phyloP scores from a whole-genome alignment of 2,329 filamentous ascomycete genomes.

The Chaetomiaceae sp. region DNA sequence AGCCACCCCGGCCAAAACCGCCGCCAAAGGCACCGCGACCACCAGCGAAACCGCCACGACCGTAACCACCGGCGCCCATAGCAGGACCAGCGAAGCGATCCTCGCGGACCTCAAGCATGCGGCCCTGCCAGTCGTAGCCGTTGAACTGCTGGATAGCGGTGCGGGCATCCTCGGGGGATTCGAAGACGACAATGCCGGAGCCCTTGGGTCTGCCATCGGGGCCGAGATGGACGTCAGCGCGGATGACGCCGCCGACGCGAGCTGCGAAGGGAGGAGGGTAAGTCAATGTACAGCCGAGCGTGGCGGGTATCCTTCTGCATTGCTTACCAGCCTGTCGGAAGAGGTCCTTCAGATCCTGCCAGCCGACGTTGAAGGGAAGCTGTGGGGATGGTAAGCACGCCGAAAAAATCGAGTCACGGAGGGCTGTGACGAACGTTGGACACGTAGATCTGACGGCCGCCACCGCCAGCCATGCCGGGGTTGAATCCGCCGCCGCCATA shows the following conservation, averaged over 20 bases:
- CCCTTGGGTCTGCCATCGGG: slow-evolving; percentile 93
- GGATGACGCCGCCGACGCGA: slow-evolving; percentile 74
- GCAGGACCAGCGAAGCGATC: slow-evolving; percentile 77
- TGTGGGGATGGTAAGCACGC: slow-evolving; percentile 40
- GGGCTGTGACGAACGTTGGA: slow-evolving; percentile 78
- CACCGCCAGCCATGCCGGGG: slow-evolving; percentile 53
- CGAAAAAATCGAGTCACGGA: not conserved
- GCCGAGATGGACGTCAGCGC: slow-evolving; percentile 90
- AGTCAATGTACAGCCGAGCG: slow-evolving; percentile 12
- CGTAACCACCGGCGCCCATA: slow-evolving; percentile 47
- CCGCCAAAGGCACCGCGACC: slow-evolving; percentile 58
- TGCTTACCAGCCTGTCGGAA: slow-evolving; percentile 94
- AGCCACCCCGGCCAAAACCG: slow-evolving; percentile 42
- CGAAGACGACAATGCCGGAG: slow-evolving; percentile 94
- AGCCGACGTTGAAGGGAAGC: slow-evolving; percentile 96
- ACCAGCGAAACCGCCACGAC: slow-evolving; percentile 51
- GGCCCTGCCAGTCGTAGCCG: slow-evolving; percentile 97
- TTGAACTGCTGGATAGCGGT: slow-evolving; percentile 98
- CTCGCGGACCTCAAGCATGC: slow-evolving; percentile 88
- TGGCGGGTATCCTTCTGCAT: slow-evolving; percentile 2
- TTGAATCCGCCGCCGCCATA: slow-evolving; percentile 53
- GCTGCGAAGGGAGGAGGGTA: slow-evolving; percentile 32
- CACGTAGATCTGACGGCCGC: slow-evolving; percentile 89
- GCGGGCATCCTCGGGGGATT: slow-evolving; percentile 88
- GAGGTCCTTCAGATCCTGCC: slow-evolving; percentile 98